These are phyloP conservation scores for Metschnikowia hibisci DNA, from an alignment of 805 yeast species.

Conservation along the genomic window DNA sequence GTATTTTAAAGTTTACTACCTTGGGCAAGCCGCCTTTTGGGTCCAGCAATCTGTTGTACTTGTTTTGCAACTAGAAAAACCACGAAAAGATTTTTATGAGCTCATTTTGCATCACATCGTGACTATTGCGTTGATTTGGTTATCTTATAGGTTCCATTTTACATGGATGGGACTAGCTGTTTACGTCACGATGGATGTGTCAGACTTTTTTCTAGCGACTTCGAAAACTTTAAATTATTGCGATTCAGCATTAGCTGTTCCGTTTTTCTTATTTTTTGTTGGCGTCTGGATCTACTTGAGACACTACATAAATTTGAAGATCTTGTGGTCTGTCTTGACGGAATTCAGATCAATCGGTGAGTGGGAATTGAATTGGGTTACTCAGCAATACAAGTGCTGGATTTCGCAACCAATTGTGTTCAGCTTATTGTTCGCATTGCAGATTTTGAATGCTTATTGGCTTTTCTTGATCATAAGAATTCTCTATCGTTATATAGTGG, in stretches of 20 bases:
- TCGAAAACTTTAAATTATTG: conserved; percentile 88
- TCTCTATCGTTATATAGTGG: conserved; percentile 57
- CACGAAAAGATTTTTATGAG: conserved; percentile 90
- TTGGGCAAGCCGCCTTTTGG: conserved; percentile 97
- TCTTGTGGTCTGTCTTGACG: conserved; percentile 80
- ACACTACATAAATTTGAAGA: conserved; percentile 76
- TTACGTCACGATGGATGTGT: conserved; percentile 92
- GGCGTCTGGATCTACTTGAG: conserved; percentile 82
- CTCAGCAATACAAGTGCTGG: conserved; percentile 95
- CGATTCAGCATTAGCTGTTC: conserved; percentile 59
- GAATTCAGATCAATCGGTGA: conserved; percentile 86
- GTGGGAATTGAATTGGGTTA: conserved; percentile 73
- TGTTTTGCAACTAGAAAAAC: conserved; percentile 82
- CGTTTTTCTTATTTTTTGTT: conserved; percentile 67
- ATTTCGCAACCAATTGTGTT: conserved; percentile 91
- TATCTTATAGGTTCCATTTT: conserved; percentile 90
- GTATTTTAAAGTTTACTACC: conserved; percentile 73
- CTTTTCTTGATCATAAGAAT: conserved; percentile 76
- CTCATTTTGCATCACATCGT: conserved; percentile 89
- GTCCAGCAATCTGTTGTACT: conserved; percentile 88
- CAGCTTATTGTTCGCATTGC: conserved; percentile 69
- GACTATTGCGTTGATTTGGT: conserved; percentile 81
- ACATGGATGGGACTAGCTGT: conserved; percentile 92
- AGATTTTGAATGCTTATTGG: conserved; percentile 87
- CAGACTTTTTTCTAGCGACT: conserved; percentile 80